Base-by-base conservation (phyloP, 2,329 filamentous ascomycete species). In the Penicillium italicum region DNA sequence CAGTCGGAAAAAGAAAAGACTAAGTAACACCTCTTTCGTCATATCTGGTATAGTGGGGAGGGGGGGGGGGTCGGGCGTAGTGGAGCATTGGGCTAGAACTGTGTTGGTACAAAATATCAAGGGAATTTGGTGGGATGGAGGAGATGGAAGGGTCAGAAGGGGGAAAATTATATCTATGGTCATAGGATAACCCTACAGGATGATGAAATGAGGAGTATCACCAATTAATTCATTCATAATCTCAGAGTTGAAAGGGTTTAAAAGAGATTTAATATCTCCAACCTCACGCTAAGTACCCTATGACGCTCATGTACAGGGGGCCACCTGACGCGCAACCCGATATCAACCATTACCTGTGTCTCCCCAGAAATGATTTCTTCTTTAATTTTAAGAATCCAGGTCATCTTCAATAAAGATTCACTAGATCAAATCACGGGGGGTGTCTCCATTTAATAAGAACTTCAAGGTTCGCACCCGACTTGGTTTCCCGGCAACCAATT, bases 1-100 rank as follows among this genome's bases (percentile, higher is more conserved):
- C 53, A 47, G 34, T 57, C 56, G 42, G 57, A 54, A 44, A 47
- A 55, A 20, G 62, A 61, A 18, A 75, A 74, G 57, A 47, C 58
- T 36, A 63, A 67, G 50, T 74, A 64, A 38, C 47, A 55, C 50
- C 50, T 59, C 55, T 59, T 65, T 42, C 62, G 63, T 63, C 62
- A 65, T 64, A 41, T 47, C 51, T 51, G 46, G 43, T 46, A 44
- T 49, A 46, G 48, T 50, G 54, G 52, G 26, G 55, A 52, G 36
- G 36, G 48, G 48, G 54, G 52, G 26, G 55, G 55, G 36, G 36
- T 49, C n/a, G 49, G 53, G 56, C 45, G 43, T 26, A 53, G 58
- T 57, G 59, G 61, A 55, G 55, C 53, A 46, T 44, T 34, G 45
- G 49, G 51, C 44, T 41, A 50, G 38, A 55, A 40, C 14, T 45